Evolutionary conservation across 1,139 yeast species (phyloP), one percentile per base, ranked within the genome.

Genomic region (Petasospora fabianii): DNA sequence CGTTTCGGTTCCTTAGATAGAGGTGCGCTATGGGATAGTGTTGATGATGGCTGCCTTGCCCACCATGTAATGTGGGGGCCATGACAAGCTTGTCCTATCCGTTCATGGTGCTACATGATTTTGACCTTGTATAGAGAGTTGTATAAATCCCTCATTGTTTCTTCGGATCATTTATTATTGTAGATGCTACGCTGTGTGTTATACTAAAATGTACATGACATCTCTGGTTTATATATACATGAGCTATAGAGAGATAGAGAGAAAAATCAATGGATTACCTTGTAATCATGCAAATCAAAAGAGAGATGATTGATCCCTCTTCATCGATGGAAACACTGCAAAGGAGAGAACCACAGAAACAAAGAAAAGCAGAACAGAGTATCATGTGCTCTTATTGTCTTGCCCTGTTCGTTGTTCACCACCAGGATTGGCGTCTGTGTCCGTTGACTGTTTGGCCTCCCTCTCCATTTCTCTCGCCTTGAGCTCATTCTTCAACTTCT

Each of bases 1-100:
- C 59, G 59, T 55, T 55, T 51, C 55, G 53, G 59, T 51, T 50
- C 48, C 59, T 53, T 54, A 55, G 59, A 55, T 41, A 36, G 46
- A 54, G 33, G 40, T 39, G 56, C 58, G 19, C 46, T 54, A 51
- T 54, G 57, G 43, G 47, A 45, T 48, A 45, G 56, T 35, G 34
- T 38, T 50, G 48, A 38, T 36, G 54, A 39, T 38, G 39, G 32
- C 42, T 41, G 42, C 32, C 39, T 13, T 34, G 44, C 39, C 42
- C 14, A 27, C 22, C 40, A 35, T 47, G 48, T 52, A 52, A 51
- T 48, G 54, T 39, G 35, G 17, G 18, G 46, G 36, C 38, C 24
- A 39, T 53, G 47, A 44, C 36, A 40, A 39, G 42, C 27, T 41
- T 41, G 43, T 44, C 54, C 58, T 51, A 44, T 49, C 50, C 42